Conservation (phyloP, 306 rosid genomes). For the Acacia acuminata region DNA sequence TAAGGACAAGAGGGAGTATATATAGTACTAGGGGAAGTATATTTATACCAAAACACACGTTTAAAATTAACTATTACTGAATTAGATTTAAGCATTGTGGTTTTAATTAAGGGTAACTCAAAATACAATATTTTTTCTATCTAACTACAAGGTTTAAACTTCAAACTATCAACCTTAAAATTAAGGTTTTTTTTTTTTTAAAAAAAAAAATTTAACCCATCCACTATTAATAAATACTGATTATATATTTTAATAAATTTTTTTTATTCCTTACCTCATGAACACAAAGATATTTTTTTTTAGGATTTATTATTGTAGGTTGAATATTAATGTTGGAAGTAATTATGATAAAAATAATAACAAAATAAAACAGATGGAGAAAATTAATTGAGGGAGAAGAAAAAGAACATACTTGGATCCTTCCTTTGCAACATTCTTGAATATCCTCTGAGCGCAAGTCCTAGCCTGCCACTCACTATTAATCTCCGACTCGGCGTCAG, state of each 20-base stretch:
- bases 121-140: too few relatives aligned
- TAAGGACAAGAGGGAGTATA: too few relatives aligned
- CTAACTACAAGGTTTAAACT: too few relatives aligned
- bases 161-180: too few relatives aligned
- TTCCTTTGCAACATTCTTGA: constrained; percentile 28
- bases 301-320: background rate
- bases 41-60: too few relatives aligned
- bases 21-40: too few relatives aligned
- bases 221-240: background rate
- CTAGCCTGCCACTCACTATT: constrained; percentile 29
- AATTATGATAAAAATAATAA: background rate
- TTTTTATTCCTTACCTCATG: background rate
- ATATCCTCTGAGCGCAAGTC: constrained; percentile 16
- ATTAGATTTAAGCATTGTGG: too few relatives aligned
- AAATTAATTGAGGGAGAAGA: background rate
- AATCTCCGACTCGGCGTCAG: constrained; percentile 23
- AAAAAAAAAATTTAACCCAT: too few relatives aligned
- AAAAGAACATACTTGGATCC: constrained; percentile 25
- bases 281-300: background rate
- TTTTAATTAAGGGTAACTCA: too few relatives aligned
- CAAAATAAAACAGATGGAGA: background rate
- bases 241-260: too few relatives aligned
- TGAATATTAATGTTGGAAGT: background rate
- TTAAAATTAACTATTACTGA: too few relatives aligned
- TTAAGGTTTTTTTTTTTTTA: too few relatives aligned